Evolutionary conservation across 1,139 yeast species (phyloP).

Genomic region (Saccharomyces uvarum): DNA sequence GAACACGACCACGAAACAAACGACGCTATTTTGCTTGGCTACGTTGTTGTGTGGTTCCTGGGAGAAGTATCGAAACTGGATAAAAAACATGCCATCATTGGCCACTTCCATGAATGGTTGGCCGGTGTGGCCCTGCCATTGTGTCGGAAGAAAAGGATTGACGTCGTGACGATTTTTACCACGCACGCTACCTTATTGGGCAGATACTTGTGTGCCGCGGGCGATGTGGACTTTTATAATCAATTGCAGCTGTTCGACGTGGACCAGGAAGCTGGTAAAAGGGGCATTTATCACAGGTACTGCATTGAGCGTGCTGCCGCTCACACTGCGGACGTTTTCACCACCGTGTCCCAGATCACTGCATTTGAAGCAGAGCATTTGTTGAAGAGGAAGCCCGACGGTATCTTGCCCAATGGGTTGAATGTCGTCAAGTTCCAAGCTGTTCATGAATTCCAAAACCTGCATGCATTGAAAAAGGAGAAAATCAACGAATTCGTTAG

Average conservation of each 20-base stretch:
- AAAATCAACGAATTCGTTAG: constrained; percentile 88
- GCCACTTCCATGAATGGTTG: constrained; percentile 97
- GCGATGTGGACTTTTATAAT: constrained; percentile 80
- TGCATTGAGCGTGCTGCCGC: constrained; percentile 96
- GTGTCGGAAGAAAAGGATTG: constrained; percentile 84
- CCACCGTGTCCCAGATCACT: constrained; percentile 94
- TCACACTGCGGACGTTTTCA: constrained; percentile 92
- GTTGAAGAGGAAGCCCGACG: constrained; percentile 92
- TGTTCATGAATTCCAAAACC: constrained; percentile 93
- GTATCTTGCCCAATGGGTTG: constrained; percentile 92
- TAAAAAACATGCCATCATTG: constrained; percentile 76
- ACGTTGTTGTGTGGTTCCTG: constrained; percentile 91
- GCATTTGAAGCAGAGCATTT: constrained; percentile 92
- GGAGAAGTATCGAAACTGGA: constrained; percentile 86
- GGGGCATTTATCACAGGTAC: constrained; percentile 94
- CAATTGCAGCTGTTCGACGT: constrained; percentile 86
- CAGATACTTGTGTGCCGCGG: constrained; percentile 90
- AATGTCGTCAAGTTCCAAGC: constrained; percentile 95
- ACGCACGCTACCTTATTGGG: constrained; percentile 96
- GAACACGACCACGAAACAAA: constrained; percentile 81
- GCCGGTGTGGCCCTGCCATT: constrained; percentile 94
- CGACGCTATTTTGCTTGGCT: constrained; percentile 88
- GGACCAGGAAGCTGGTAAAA: constrained; percentile 94
- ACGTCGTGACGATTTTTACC: constrained; percentile 90
- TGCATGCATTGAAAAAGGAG: constrained; percentile 85